Evolutionary conservation across 2,329 filamentous ascomycete species (phyloP), one percentile per base, ranked within the genome.

Genomic region (Talaromyces funiculosus): DNA sequence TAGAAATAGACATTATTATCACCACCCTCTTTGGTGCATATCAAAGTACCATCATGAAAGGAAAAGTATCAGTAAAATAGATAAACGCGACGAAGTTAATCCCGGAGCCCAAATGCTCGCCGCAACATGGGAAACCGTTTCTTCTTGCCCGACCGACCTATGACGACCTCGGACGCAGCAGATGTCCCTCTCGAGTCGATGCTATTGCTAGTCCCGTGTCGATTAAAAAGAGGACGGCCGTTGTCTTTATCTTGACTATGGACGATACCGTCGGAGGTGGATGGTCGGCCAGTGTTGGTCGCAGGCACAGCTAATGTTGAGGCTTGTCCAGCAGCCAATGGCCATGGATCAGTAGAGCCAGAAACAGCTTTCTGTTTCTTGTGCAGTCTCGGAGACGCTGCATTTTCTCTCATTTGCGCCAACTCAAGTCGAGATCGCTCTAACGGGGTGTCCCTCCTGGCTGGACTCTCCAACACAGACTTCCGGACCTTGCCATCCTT

Each of bases 391-490:
- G 68, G 63, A 7, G 71, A 65, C 6, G 65, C 61, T 2, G 67
- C 38, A 35, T 45, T 66, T 75, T 64, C 66, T 14, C 67, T 69
- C 37, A 67, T 31, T 31, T 66, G 69, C 29, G 72, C 69, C 16
- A 72, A 77, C 68, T 87, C 81, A 6, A 78, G 76, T n/a, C 76
- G 69, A 64, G 78, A 83, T 33, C 85, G 80, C 70, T 89, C 86
- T 1, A 88, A 76, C 20, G 78, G 80, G 0, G 84, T 87, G 64
- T 89, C 86, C 56, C 82, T 79, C 9, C 86, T 78, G 1, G 86
- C 85, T 2, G 82, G 82, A 64, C 81, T 86, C 65, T 88, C 86
- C 12, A 73, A 67, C 22, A 81, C 81, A 0, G 77, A 72, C 38
- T 85, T 84, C 33, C 81, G 78, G 20, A 87, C 81, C 67, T 81